Percentiles rank a stretch among this genome's conserved stretches.
Evolutionary conservation across 2,329 filamentous ascomycete species (phyloP).

Genomic region (Penicillium sp.): DNA sequence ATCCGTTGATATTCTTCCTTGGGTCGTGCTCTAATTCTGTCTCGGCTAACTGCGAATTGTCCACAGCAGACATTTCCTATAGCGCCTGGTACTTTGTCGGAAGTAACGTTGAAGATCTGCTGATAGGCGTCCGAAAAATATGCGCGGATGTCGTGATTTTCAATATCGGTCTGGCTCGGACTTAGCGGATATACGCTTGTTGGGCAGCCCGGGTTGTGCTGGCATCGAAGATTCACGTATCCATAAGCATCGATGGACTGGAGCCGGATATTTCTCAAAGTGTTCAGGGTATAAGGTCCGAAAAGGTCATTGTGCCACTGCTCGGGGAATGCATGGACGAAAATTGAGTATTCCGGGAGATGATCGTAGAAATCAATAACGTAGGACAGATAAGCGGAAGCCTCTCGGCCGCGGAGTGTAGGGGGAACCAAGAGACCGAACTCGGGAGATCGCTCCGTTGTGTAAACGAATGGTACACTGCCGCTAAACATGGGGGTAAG

Average conservation of each 20-base stretch:
- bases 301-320: conserved; percentile 39
- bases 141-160: conserved; percentile 30
- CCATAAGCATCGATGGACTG: conserved; percentile 40
- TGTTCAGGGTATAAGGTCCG: conserved; percentile 28
- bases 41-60: conserved; percentile 44
- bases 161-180: conserved; percentile 30
- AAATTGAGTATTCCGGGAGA: conserved; percentile 63
- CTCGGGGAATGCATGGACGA: conserved; percentile 56
- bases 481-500: conserved; percentile 13
- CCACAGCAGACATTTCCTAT: conserved; percentile 44
- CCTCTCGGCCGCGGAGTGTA: conserved; percentile 61
- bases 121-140: conserved; percentile 24
- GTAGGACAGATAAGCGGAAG: conserved; percentile 66
- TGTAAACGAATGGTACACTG: conserved; percentile 31
- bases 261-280: conserved; percentile 35
- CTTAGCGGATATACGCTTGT: conserved; percentile 38
- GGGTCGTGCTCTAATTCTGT: conserved; percentile 38
- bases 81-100: conserved; percentile 31
- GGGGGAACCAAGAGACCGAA: conserved; percentile 19
- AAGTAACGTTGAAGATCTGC: conserved; percentile 15
- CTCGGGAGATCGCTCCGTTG: conserved; percentile 26
- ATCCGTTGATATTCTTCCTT: conserved; percentile 41
- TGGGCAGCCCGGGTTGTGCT: conserved; percentile 43
- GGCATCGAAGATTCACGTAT: conserved; percentile 46
- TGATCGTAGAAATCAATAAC: conserved; percentile 66